Conservation (phyloP, 2,329 filamentous ascomycete species). For the Botrytis fragariae region DNA sequence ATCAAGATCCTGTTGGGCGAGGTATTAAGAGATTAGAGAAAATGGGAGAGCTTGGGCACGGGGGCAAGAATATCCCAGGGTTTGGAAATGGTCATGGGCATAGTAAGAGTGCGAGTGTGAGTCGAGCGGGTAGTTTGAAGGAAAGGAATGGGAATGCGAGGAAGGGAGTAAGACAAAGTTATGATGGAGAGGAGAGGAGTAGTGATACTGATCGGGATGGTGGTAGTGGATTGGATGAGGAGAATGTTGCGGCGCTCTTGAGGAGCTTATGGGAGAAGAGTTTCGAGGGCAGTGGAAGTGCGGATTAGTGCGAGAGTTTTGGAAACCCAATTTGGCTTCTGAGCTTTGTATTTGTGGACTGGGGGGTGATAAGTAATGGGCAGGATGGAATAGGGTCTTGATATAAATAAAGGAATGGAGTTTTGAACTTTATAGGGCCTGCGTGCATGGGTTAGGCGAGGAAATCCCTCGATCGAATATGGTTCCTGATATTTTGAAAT, state of each 20-base stretch:
- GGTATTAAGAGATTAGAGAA: conserved; percentile 55
- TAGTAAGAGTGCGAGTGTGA: conserved; percentile 23
- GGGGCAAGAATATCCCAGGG: conserved; percentile 49
- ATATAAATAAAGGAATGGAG: neutral
- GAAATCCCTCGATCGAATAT: neutral
- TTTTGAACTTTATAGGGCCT: neutral
- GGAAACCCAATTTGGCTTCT: neutral
- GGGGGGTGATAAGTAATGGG: neutral
- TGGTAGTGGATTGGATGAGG: conserved; percentile 36
- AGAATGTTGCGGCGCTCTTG: conserved; percentile 49
- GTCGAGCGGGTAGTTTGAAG: conserved; percentile 25
- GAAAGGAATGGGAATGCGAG: conserved; percentile 14
- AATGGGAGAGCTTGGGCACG: conserved; percentile 50
- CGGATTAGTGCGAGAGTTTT: conserved; percentile 28
- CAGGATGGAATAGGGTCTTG: neutral
- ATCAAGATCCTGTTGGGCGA: conserved; percentile 67
- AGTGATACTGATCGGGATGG: conserved; percentile 31
- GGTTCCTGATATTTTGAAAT: neutral
- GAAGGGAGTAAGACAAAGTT: conserved; percentile 44
- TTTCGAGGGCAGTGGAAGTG: conserved; percentile 52
- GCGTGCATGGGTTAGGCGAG: neutral
- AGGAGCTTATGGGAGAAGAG: conserved; percentile 62
- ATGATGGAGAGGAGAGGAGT: conserved; percentile 35
- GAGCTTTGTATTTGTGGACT: neutral
- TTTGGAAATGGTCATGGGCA: conserved; percentile 32